A percentile compares a stretch with the other conserved stretches of the same genome.
phyloP scores from a whole-genome alignment of 768 basidiomycete genomes.

The Xanthoconium purpureum region DNA sequence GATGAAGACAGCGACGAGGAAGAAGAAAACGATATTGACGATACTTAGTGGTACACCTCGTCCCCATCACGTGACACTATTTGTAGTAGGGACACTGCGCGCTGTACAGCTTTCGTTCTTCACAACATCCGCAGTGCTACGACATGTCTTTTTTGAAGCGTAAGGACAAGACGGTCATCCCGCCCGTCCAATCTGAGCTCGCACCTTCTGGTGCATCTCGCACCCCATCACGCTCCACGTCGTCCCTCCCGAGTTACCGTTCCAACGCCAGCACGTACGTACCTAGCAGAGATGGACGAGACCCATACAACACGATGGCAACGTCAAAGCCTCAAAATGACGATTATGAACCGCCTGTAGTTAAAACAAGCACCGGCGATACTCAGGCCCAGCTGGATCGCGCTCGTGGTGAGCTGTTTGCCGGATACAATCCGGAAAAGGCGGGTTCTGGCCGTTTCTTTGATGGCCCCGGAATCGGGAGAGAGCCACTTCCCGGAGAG shows the following conservation, averaged over 20 bases:
- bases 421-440: constrained; percentile 66
- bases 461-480: constrained; percentile 52
- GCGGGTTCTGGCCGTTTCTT: constrained; percentile 63
- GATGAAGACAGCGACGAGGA: constrained; percentile 36
- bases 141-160: constrained; percentile 50
- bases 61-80: constrained; percentile 10
- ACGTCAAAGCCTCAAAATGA: constrained; percentile 26
- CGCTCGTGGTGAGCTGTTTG: constrained; percentile 72
- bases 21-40: constrained; percentile 35
- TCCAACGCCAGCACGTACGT: constrained; percentile 63
- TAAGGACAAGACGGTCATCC: constrained; percentile 63
- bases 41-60: constrained; percentile 2
- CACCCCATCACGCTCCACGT: constrained; percentile 32
- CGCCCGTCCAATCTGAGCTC: constrained; percentile 51
- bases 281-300: constrained; percentile 61
- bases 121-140: too few species aligned
- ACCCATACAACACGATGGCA: constrained; percentile 43
- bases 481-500: constrained; percentile 55
- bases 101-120: too few species aligned
- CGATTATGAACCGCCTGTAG: constrained; percentile 20
- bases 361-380: constrained; percentile 13
- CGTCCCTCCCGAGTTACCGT: constrained; percentile 42
- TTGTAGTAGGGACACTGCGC: too few species aligned
- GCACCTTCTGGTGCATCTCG: constrained; percentile 25
- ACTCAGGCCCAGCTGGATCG: constrained; percentile 50